Conservation (phyloP, 257 asterid genomes). For the Solanum stenotomum region DNA sequence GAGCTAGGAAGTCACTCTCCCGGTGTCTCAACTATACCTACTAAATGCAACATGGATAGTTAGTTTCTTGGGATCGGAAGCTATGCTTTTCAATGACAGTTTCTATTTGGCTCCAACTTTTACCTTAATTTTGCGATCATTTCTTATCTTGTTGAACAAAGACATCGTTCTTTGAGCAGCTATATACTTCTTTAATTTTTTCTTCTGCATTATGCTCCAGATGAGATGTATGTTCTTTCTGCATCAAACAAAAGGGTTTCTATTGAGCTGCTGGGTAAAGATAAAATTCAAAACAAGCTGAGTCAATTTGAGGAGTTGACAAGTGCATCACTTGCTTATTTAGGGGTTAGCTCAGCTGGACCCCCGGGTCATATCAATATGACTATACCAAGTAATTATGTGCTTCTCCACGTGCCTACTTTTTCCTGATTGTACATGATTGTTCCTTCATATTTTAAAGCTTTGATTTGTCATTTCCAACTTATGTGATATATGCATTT, state of each 20-base stretch:
- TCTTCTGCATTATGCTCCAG: constrained; percentile 24
- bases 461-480: neutral
- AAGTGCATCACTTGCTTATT: constrained; percentile 55
- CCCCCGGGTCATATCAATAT: constrained; percentile 32
- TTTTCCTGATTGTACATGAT: neutral
- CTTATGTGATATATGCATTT: neutral
- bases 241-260: constrained; percentile 76
- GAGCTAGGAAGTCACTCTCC: neutral
- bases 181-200: neutral
- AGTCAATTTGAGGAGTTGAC: constrained; percentile 82
- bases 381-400: constrained; percentile 62
- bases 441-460: neutral
- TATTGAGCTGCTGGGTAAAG: constrained; percentile 77
- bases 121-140: neutral
- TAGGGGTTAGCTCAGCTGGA: constrained; percentile 74
- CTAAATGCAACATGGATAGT: neutral
- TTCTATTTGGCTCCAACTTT: neutral
- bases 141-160: neutral
- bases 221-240: constrained; percentile 98
- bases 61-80: neutral
- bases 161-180: neutral
- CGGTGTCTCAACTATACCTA: neutral
- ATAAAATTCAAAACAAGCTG: constrained; percentile 66
- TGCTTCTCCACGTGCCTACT: neutral
- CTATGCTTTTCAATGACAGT: neutral